Conservation (phyloP, 495 filamentous ascomycete genomes). For the Lophiostoma macrostomum region DNA sequence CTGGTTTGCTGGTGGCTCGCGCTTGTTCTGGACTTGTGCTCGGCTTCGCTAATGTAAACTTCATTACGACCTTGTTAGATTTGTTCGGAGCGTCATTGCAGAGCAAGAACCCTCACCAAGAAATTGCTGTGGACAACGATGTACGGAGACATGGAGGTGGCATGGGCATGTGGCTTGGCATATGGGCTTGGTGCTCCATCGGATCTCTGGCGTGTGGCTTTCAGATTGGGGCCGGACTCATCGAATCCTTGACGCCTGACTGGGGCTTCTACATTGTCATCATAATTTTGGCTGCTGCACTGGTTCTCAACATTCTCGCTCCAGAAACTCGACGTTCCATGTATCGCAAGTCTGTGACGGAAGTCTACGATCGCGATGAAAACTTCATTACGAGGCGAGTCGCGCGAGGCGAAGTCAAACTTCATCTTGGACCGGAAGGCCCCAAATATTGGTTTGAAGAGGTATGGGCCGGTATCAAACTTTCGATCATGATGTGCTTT, state of each 20-base stretch:
- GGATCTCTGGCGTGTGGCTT: constrained; percentile 68
- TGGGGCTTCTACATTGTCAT: constrained; percentile 75
- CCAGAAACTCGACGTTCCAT: constrained; percentile 64
- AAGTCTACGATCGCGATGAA: constrained; percentile 54
- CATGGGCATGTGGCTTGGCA: constrained; percentile 71
- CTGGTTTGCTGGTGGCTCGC: constrained; percentile 60
- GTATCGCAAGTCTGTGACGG: constrained; percentile 62
- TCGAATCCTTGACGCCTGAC: constrained; percentile 55
- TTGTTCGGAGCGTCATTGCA: constrained; percentile 71
- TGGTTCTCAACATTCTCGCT: constrained; percentile 62
- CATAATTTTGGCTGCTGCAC: constrained; percentile 55
- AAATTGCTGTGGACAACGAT: constrained; percentile 60
- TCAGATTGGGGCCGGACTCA: constrained; percentile 62
- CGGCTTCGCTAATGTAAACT: constrained; percentile 75
- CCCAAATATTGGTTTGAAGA: constrained; percentile 74
- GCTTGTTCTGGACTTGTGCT: constrained; percentile 62
- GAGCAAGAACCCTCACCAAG: constrained; percentile 67
- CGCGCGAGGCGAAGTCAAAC: constrained; percentile 69
- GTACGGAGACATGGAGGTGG: constrained; percentile 69
- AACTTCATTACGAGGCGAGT: constrained; percentile 53
- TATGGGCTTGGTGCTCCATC: constrained; percentile 72
- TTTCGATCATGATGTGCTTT: constrained; percentile 63
- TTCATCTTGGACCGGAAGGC: constrained; percentile 64
- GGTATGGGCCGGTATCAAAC: constrained; percentile 63
- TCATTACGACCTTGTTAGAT: constrained; percentile 64